Percentiles rank a stretch among this genome's conserved stretches.
Evolutionary conservation across 169 alveolate genomes (phyloP).

Genomic region (Plasmodium ovale): DNA sequence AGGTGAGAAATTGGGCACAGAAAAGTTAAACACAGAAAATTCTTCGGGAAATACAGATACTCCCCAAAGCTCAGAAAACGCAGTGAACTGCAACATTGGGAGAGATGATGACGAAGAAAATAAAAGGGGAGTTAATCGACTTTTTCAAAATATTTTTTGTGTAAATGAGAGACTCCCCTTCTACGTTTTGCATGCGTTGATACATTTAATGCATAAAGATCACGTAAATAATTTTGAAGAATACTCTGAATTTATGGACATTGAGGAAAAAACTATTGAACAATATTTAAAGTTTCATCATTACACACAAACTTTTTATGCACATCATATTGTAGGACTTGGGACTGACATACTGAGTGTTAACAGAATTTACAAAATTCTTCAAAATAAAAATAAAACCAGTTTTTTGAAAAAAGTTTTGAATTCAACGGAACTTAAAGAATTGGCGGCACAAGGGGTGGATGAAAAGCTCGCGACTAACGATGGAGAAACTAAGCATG

Average conservation of each 20-base stretch:
- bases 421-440: constrained; percentile 24
- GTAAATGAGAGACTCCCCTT: constrained; percentile 47
- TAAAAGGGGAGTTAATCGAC: constrained; percentile 44
- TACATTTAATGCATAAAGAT: constrained; percentile 65
- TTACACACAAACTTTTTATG: constrained; percentile 42
- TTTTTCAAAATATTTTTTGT: constrained; percentile 30
- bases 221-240: constrained; percentile 48
- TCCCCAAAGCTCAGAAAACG: too few species aligned
- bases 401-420: constrained; percentile 39
- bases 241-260: constrained; percentile 60
- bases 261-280: constrained; percentile 35
- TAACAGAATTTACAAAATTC: constrained; percentile 43
- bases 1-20: background rate
- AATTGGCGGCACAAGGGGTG: constrained; percentile 3
- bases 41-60: background rate
- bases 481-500: background rate
- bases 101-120: background rate
- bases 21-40: background rate
- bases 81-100: background rate
- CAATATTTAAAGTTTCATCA: constrained; percentile 39
- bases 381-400: constrained; percentile 8
- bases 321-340: constrained; percentile 48
- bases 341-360: constrained; percentile 61
- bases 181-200: constrained; percentile 60
- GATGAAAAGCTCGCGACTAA: background rate